These are phyloP conservation scores for Mucor velutinosus DNA, from an alignment of 371 early-diverging fungal genomes.

Conservation along the genomic window DNA sequence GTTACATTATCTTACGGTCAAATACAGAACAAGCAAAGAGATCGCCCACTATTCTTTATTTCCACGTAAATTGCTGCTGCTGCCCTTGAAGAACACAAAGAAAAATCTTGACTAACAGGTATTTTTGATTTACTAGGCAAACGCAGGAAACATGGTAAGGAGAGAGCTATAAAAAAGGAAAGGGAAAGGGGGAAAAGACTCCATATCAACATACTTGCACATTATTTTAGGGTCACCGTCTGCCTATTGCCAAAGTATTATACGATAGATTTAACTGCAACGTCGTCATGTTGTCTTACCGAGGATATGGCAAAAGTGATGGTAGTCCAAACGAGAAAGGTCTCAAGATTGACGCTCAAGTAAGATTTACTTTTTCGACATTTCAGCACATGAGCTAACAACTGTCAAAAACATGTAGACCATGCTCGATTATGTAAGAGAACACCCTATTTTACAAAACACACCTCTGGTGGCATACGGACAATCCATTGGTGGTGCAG, in stretches of 20 bases:
- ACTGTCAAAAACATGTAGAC: conserved; percentile 48
- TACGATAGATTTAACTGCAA: conserved; percentile 70
- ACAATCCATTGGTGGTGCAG: conserved; percentile 98
- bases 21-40: conserved; percentile 56
- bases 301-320: conserved; percentile 93
- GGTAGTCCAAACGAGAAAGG: conserved; percentile 88
- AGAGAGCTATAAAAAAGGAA: not conserved
- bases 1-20: conserved; percentile 73
- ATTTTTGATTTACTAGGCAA: conserved; percentile 59
- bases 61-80: conserved; percentile 65
- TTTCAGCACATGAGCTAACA: not conserved
- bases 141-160: conserved; percentile 93
- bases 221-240: conserved; percentile 75
- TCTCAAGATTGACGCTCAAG: conserved; percentile 84
- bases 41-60: conserved; percentile 81
- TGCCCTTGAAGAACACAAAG: not conserved
- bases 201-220: not conserved
- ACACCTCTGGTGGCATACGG: conserved; percentile 88
- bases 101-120: not conserved
- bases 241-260: conserved; percentile 84
- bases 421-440: conserved; percentile 77
- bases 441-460: conserved; percentile 70
- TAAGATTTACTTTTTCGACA: conserved; percentile 20
- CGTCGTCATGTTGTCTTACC: conserved; percentile 92
- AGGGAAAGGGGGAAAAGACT: not conserved